phyloP scores from a whole-genome alignment of 495 filamentous ascomycete species.

The Echria macrotheca region DNA sequence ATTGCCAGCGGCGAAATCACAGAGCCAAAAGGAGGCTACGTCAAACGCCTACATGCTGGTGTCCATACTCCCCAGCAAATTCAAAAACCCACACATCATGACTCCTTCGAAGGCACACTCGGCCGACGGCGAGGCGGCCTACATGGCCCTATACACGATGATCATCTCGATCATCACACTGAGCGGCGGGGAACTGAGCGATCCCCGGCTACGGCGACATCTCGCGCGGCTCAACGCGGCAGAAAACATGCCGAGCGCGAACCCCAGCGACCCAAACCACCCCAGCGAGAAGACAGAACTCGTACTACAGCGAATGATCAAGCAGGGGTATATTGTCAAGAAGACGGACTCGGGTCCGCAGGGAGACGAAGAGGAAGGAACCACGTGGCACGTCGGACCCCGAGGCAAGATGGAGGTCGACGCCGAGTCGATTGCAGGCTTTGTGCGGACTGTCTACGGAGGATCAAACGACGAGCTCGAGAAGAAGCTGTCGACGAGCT shows the following conservation, averaged over 20 bases:
- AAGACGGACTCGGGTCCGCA: slow-evolving; percentile 53
- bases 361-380: slow-evolving; percentile 73
- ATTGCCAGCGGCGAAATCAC: slow-evolving; percentile 35
- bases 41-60: slow-evolving; percentile 74
- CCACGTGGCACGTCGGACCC: slow-evolving; percentile 74
- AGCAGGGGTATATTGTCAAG: slow-evolving; percentile 76
- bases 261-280: slow-evolving; percentile 53
- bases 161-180: slow-evolving; percentile 70
- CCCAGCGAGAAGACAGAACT: slow-evolving; percentile 64
- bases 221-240: slow-evolving; percentile 71
- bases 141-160: slow-evolving; percentile 74
- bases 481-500: slow-evolving; percentile 46
- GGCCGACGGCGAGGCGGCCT: slow-evolving; percentile 61
- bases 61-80: slow-evolving; percentile 59
- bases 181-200: slow-evolving; percentile 62
- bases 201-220: slow-evolving; percentile 67
- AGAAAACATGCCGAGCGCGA: slow-evolving; percentile 49
- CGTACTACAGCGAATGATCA: slow-evolving; percentile 66
- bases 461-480: slow-evolving; percentile 46
- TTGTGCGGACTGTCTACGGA: slow-evolving; percentile 60
- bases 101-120: slow-evolving; percentile 61
- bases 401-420: slow-evolving; percentile 84
- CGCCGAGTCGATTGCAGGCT: slow-evolving; percentile 58
- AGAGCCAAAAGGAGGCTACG: slow-evolving; percentile 37
- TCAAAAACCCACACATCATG: slow-evolving; percentile 60